Base-by-base conservation (phyloP, 305 asterid genomes). In the Fraxinus sp. region DNA sequence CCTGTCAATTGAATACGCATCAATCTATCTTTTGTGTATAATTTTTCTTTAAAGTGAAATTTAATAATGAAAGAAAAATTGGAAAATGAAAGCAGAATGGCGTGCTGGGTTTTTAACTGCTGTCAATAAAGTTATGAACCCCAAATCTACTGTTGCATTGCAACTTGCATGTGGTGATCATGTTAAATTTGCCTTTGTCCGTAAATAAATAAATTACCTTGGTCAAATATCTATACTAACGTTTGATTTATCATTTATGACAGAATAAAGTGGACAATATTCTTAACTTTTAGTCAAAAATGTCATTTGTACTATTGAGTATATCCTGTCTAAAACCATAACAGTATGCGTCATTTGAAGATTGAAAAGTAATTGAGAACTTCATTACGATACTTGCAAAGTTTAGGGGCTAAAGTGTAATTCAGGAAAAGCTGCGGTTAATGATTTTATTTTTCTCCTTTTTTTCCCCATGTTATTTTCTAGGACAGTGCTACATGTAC, bases 31-130 rank as follows among this genome's bases (percentile, higher is more conserved):
- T 28, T 68, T 68, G 75, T 28, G 14, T 11, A 28, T 18, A 66
- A 26, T 4, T 66, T 3, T 66, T 66, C 74, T 66, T 66, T 22
- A 9, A 8, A 37, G 73, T 18, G 35, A 10, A 64, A 2, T 22
- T 57, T n/a, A n/a, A n/a, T n/a, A 57, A 20, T 62, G 14, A 68
- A 70, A 26, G 20, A 28, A 70, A 70, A 30, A 13, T 4, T 22
- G 39, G 75, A 30, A 70, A 70, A 13, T 30, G 75, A 30, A 70
- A 30, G 75, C 22, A 13, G 75, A 13, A 70, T 14, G 75, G 75
- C 39, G 75, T 70, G 75, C 75, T 70, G 75, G 22, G 75, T 10
- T 70, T 70, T 70, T 30, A 70, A 70, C 41, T 70, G 75, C 75
- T 13, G 41, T 32, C 22, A 28, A 28, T 68, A 68, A 68, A 68